Conservation (phyloP, 2,329 filamentous ascomycete genomes). For the Xylaria sp. region DNA sequence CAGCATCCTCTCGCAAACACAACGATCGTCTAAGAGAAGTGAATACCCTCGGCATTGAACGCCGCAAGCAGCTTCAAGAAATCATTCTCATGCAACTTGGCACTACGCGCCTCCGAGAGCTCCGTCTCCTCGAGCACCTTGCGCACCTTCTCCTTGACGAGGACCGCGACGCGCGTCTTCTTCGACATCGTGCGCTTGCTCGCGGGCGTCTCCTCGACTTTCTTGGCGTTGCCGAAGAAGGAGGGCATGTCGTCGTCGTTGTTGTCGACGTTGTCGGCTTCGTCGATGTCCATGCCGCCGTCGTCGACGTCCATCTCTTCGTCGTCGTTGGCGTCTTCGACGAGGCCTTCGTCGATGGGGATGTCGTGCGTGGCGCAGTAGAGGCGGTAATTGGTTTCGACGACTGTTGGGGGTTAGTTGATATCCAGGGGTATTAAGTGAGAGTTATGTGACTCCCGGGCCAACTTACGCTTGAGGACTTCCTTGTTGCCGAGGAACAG, state of each 20-base stretch:
- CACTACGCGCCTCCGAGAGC: constrained; percentile 72
- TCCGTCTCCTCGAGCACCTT: constrained; percentile 78
- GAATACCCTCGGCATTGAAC: constrained; percentile 89
- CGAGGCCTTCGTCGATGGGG: constrained; percentile 62
- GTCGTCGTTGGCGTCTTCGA: constrained; percentile 39
- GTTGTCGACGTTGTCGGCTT: constrained; percentile 41
- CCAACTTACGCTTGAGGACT: constrained; percentile 17
- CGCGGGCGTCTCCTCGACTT: constrained; percentile 42
- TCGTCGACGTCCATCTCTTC: constrained; percentile 38
- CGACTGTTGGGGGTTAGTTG: constrained; percentile 69
- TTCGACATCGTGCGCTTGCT: constrained; percentile 52
- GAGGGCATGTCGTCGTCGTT: constrained; percentile 67
- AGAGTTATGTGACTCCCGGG: not conserved
- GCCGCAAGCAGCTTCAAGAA: constrained; percentile 75
- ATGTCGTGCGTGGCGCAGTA: constrained; percentile 87
- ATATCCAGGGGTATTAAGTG: not conserved
- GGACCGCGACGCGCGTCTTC: constrained; percentile 71
- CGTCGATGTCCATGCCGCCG: constrained; percentile 30
- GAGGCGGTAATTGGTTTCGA: constrained; percentile 83
- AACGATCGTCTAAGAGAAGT: constrained; percentile 60
- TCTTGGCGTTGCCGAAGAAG: constrained; percentile 69
- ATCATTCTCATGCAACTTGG: constrained; percentile 88
- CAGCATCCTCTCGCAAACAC: not conserved
- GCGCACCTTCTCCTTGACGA: constrained; percentile 82
- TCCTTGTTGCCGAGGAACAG: constrained; percentile 19